These are phyloP conservation scores for Agaricus subrufescens DNA, from an alignment of 768 basidiomycete species.

Conservation along the genomic window DNA sequence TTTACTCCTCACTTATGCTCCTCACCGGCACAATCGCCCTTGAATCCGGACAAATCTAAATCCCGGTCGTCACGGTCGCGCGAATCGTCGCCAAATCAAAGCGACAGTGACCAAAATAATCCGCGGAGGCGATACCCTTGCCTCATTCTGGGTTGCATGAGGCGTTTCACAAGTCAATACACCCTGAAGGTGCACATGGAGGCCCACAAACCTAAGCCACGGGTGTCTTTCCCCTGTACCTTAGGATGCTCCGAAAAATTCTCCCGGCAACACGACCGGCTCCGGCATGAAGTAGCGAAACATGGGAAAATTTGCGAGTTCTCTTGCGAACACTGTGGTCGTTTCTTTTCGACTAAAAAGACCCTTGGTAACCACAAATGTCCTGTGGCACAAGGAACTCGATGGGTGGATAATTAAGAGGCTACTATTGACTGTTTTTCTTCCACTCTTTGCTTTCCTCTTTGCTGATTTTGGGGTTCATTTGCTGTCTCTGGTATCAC, in stretches of 20 bases:
- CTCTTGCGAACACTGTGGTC: constrained; percentile 43
- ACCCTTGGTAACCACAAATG: constrained; percentile 54
- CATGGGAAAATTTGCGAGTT: constrained; percentile 55
- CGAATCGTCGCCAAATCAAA: constrained; percentile 26
- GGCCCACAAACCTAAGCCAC: constrained; percentile 49
- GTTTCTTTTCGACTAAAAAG: constrained; percentile 50
- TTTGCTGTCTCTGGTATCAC: neutral
- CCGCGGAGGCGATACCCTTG: constrained; percentile 43
- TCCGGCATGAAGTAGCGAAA: constrained; percentile 55
- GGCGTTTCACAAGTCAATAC: constrained; percentile 50
- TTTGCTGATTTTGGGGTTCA: neutral
- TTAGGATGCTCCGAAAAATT: constrained; percentile 52
- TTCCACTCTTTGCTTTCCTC: neutral
- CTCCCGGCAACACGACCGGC: constrained; percentile 51
- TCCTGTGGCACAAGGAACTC: constrained; percentile 42
- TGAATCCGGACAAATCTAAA: constrained; percentile 20
- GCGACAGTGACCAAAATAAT: constrained; percentile 28
- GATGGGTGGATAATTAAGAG: constrained; percentile 38
- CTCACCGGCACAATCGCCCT: constrained; percentile 23
- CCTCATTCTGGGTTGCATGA: constrained; percentile 39
- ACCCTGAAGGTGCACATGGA: constrained; percentile 53
- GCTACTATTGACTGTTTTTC: neutral
- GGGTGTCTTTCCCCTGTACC: constrained; percentile 43
- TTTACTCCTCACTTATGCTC: constrained; percentile 15
- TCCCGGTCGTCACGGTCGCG: constrained; percentile 21